These are phyloP conservation scores for Diplodia scrobiculata DNA, from an alignment of 2,329 filamentous ascomycete genomes.

Conservation along the genomic window DNA sequence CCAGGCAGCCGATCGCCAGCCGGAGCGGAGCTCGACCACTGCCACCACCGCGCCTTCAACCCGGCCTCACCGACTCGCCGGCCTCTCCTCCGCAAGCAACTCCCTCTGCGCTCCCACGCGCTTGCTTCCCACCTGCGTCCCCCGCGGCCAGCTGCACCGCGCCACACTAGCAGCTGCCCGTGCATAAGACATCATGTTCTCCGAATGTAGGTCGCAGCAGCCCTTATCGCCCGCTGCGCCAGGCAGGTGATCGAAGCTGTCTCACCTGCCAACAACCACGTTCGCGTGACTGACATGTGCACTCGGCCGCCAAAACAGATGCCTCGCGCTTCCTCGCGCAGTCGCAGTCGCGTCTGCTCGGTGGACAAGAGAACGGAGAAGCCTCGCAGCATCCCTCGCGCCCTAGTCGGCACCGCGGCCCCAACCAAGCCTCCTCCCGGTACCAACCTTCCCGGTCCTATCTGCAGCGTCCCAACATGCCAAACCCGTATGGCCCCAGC, in stretches of 20 bases:
- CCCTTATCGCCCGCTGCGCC: conserved; percentile 43
- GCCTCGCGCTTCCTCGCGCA: conserved; percentile 95
- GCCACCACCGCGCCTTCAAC: conserved; percentile 3
- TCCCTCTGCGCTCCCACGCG: conserved; percentile 14
- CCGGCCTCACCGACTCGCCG: conserved; percentile 24
- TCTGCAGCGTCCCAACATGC: conserved; percentile 55
- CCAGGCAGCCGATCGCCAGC: conserved; percentile 8
- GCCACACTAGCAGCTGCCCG: conserved; percentile 24
- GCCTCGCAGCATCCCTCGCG: conserved; percentile 42
- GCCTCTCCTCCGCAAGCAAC: conserved; percentile 4
- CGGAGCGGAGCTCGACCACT: conserved; percentile 16
- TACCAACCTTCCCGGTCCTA: conserved; percentile 54
- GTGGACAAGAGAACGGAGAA: conserved; percentile 50
- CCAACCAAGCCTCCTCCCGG: conserved; percentile 54
- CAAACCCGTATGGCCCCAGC: conserved; percentile 74
- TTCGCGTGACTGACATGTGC: conserved; percentile 50
- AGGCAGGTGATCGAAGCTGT: conserved; percentile 36
- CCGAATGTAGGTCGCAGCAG: conserved; percentile 71
- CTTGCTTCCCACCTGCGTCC: neutral
- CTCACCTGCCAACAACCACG: conserved; percentile 33
- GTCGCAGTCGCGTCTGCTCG: conserved; percentile 88
- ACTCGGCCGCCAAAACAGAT: conserved; percentile 60
- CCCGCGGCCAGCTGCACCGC: conserved; percentile 24
- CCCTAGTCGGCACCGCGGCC: conserved; percentile 50
- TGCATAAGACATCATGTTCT: conserved; percentile 65